Evolutionary conservation across 2,329 filamentous ascomycete species (phyloP).

Genomic region (Nigrospora osmanthi): DNA sequence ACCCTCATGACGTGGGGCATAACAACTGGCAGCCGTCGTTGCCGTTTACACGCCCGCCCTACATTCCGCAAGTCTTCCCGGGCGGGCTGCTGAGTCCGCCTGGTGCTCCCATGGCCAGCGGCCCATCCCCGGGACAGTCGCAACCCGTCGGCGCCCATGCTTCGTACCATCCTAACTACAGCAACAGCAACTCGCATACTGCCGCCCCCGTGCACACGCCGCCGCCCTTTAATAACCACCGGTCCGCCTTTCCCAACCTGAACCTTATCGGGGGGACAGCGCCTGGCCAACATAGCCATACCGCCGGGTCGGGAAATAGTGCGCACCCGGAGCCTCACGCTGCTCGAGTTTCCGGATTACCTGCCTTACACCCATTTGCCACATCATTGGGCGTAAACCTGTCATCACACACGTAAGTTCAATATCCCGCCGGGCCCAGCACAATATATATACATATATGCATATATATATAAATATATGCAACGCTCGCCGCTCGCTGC

Average conservation of each 20-base stretch:
- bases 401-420: no score
- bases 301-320: neutral
- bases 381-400: no score
- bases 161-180: neutral
- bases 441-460: no score
- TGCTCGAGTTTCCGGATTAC: no score
- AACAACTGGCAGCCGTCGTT: conserved; percentile 2
- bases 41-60: neutral
- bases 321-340: no score
- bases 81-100: no score
- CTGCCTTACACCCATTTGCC: no score
- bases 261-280: neutral
- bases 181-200: neutral
- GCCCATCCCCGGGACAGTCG: no score
- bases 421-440: no score
- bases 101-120: no score
- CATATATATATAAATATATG: no score
- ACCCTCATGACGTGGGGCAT: neutral
- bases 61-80: neutral
- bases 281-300: neutral
- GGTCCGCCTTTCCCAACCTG: neutral
- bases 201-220: neutral
- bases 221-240: neutral
- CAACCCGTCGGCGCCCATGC: neutral
- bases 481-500: no score